Evolutionary conservation across 345 rosid species (phyloP).

Genomic region (Corchorus capsularis): DNA sequence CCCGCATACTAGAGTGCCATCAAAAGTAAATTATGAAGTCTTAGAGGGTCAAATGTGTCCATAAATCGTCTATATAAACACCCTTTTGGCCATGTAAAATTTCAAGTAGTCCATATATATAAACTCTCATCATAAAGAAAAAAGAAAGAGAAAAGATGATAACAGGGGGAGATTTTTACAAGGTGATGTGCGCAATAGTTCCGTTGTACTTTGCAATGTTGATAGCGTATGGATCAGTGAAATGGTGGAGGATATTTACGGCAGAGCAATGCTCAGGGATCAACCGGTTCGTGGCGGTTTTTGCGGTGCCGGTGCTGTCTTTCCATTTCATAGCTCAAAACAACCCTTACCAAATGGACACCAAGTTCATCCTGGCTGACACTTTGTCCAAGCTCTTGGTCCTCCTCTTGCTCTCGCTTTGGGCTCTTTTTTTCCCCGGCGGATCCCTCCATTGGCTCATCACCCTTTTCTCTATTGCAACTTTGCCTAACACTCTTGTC

Average conservation of each 20-base stretch:
- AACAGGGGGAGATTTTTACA: constrained; percentile 42
- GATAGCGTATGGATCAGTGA: constrained; percentile 52
- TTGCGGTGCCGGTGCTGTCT: constrained; percentile 52
- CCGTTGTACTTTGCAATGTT: constrained; percentile 43
- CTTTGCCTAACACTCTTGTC: constrained; percentile 58
- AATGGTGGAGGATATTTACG: constrained; percentile 59
- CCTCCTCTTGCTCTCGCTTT: constrained; percentile 30
- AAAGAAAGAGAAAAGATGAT: constrained; percentile 34
- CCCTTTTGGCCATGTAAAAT: not conserved
- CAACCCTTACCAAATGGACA: constrained; percentile 55
- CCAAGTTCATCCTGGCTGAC: constrained; percentile 50
- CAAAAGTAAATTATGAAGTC: constrained; percentile 20
- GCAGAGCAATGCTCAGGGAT: constrained; percentile 56
- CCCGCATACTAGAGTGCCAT: constrained; percentile 19
- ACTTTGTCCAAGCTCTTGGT: constrained; percentile 41
- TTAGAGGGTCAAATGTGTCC: constrained; percentile 32
- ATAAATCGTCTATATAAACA: constrained; percentile 36
- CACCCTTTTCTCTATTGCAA: constrained; percentile 50
- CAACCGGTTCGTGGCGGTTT: constrained; percentile 50
- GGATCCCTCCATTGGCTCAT: constrained; percentile 55
- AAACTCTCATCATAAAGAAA: not conserved
- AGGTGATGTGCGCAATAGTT: constrained; percentile 60
- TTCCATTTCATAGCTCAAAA: constrained; percentile 55
- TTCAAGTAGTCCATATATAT: not conserved
- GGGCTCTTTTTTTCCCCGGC: constrained; percentile 35